Conservation (phyloP, 371 early-diverging fungal genomes). For the Batrachochytrium dendrobatidis region DNA sequence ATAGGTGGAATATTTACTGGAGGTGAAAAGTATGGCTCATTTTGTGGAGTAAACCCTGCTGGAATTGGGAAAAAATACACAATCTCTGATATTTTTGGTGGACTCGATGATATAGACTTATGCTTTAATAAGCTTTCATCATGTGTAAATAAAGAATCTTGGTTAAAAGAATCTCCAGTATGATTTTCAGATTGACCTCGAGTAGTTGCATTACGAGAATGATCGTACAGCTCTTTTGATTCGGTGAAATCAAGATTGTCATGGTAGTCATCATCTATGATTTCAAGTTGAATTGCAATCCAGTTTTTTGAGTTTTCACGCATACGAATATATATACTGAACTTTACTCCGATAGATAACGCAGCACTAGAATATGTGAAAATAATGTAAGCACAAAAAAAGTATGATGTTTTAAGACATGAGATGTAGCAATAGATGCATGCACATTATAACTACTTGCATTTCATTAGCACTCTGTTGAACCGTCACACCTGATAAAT, state of each 20-base stretch:
- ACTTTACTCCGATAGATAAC: conserved; percentile 38
- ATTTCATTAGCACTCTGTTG: conserved; percentile 23
- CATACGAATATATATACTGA: conserved; percentile 40
- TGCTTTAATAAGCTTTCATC: too few species aligned
- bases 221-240: neutral
- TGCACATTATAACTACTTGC: conserved; percentile 13
- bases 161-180: too few species aligned
- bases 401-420: conserved; percentile 1
- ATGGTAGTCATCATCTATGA: conserved; percentile 46
- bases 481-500: conserved; percentile 41
- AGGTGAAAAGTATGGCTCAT: conserved; percentile 48
- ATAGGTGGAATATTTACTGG: conserved; percentile 43
- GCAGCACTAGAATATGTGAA: conserved; percentile 9
- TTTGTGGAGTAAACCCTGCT: conserved; percentile 30
- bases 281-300: conserved; percentile 44
- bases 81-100: too few species aligned
- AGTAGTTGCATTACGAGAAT: neutral
- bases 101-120: too few species aligned
- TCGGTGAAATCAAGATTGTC: conserved; percentile 19
- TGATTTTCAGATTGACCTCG: neutral
- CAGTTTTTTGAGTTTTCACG: conserved; percentile 29
- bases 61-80: conserved; percentile 27
- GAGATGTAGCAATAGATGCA: neutral
- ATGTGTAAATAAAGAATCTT: too few species aligned
- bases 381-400: conserved; percentile 1